Conservation (phyloP, 306 rosid species). For the Quercus rubra region DNA sequence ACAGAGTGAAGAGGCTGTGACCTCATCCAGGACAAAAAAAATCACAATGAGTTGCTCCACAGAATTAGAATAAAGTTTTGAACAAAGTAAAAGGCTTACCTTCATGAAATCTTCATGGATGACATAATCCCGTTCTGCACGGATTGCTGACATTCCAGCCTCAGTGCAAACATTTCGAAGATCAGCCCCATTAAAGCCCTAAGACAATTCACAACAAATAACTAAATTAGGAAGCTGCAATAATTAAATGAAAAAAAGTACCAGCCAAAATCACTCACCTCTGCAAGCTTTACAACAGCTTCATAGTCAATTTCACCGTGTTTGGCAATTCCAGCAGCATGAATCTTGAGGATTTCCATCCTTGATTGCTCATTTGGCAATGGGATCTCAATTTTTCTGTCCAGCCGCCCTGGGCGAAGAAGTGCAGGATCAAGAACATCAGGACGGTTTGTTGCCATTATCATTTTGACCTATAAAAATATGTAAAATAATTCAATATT, state of each 20-base stretch:
- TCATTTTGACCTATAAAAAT: slow-evolving; percentile 82
- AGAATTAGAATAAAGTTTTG: not conserved
- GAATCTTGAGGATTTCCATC: slow-evolving; percentile 94
- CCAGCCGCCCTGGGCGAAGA: slow-evolving; percentile 92
- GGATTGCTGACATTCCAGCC: slow-evolving; percentile 98
- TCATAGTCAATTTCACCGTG: slow-evolving; percentile 98
- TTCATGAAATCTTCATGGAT: slow-evolving; percentile 98
- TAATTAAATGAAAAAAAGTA: not conserved
- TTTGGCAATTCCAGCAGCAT: slow-evolving; percentile 95
- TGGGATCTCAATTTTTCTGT: slow-evolving; percentile 95
- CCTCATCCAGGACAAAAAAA: not conserved
- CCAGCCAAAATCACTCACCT: slow-evolving; percentile 45
- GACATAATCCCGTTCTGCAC: slow-evolving; percentile 95
- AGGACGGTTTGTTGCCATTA: slow-evolving; percentile 95
- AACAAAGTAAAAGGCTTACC: slow-evolving; percentile 27
- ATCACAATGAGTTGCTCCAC: not conserved
- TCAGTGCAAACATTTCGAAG: slow-evolving; percentile 95
- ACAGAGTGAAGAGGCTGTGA: not conserved
- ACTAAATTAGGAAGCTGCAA: slow-evolving; percentile 18
- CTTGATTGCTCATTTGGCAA: slow-evolving; percentile 95
- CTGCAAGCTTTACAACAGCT: slow-evolving; percentile 97
- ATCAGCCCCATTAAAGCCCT: slow-evolving; percentile 99
- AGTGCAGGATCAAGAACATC: slow-evolving; percentile 98
- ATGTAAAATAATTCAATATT: not conserved
- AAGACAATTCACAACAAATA: slow-evolving; percentile 11